Conservation (phyloP, 2,329 filamentous ascomycete genomes). For the Colletotrichum australisinense region DNA sequence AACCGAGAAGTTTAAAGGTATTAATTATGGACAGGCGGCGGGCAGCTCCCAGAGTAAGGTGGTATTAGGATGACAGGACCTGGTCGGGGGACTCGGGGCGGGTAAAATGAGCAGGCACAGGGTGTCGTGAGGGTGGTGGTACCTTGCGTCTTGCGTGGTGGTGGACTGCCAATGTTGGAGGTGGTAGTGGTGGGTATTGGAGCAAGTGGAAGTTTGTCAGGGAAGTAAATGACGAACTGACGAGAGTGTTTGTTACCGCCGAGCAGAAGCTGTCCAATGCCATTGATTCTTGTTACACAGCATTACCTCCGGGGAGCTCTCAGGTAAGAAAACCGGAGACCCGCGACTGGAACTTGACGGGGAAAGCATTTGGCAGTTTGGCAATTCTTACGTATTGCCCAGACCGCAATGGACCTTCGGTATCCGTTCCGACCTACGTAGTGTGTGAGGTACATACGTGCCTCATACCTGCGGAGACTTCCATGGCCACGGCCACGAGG, state of each 20-base stretch:
- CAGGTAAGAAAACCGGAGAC: slow-evolving; percentile 18
- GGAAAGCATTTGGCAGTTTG: background rate
- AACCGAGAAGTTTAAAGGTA: slow-evolving; percentile 21
- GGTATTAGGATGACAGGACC: background rate
- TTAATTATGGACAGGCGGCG: slow-evolving; percentile 16
- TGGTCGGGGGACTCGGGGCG: background rate
- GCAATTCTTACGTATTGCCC: slow-evolving; percentile 18
- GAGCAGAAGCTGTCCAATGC: background rate
- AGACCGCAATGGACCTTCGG: background rate
- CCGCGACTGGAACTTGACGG: slow-evolving; percentile 1
- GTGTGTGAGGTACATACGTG: too few species aligned
- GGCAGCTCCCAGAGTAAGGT: background rate
- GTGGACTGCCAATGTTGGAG: background rate
- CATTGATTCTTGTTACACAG: background rate
- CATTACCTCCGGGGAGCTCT: background rate
- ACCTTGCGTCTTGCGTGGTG: too few species aligned
- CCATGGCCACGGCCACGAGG: slow-evolving; percentile 18
- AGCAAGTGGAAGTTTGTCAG: background rate
- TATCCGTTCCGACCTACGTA: too few species aligned
- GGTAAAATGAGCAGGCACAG: background rate
- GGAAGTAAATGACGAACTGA: background rate
- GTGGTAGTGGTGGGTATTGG: background rate
- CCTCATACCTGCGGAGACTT: background rate
- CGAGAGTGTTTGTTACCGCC: background rate
- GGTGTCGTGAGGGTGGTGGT: background rate